phyloP scores from a whole-genome alignment of 805 yeast genomes.

The Pichia kluyveri region DNA sequence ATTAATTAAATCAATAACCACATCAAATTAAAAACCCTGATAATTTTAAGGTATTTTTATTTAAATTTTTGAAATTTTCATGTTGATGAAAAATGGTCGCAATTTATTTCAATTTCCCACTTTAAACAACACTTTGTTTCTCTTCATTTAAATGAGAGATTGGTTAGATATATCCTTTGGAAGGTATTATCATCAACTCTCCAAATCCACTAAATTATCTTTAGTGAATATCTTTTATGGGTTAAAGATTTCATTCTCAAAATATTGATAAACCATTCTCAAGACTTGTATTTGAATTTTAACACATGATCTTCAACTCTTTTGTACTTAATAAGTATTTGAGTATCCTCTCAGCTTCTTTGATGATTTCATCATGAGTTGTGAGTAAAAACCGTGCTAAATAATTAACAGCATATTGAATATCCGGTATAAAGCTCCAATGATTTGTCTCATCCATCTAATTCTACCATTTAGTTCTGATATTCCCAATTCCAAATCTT shows the following conservation, averaged over 20 bases:
- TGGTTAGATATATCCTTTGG: no score
- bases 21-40: no score
- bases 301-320: no score
- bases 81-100: no score
- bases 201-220: no score
- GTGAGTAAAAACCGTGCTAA: neutral
- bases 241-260: neutral
- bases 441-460: neutral
- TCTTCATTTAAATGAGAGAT: no score
- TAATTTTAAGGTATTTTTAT: no score
- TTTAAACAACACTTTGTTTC: no score
- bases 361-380: neutral
- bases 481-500: neutral
- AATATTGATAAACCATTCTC: neutral
- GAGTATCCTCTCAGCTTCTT: neutral
- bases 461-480: neutral
- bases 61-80: no score
- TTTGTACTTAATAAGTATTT: neutral
- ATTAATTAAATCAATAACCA: no score
- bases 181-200: no score
- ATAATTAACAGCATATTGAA: neutral
- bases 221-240: neutral
- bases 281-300: neutral
- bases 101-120: no score
- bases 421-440: neutral